Conservation (phyloP, 371 early-diverging fungal species). For the Mucor irregularis region DNA sequence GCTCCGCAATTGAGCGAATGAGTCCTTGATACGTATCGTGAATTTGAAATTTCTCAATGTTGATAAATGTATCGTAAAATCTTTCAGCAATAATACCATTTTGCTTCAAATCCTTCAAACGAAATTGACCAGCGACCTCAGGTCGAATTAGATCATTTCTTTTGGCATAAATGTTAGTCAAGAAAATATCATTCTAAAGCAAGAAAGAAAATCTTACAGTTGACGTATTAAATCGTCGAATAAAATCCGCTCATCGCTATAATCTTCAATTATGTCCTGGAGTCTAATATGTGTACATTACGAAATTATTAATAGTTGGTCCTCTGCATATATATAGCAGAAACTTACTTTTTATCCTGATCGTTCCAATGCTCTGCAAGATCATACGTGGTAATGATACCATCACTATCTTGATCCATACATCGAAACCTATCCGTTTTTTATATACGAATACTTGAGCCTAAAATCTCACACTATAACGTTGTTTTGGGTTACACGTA, state of each 20-base stretch:
- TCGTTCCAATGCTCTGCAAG: slow-evolving; percentile 83
- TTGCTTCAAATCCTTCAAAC: slow-evolving; percentile 39
- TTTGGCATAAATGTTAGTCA: background rate
- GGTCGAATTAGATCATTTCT: slow-evolving; percentile 54
- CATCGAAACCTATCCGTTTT: slow-evolving; percentile 67
- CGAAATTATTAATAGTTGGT: background rate
- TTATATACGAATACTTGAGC: too few species aligned
- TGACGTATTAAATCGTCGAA: slow-evolving; percentile 52
- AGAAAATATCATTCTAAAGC: slow-evolving; percentile 19
- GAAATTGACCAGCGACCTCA: slow-evolving; percentile 36
- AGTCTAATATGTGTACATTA: slow-evolving; percentile 18
- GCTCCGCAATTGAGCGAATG: slow-evolving; percentile 34
- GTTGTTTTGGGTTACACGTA: too few species aligned
- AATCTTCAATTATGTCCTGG: slow-evolving; percentile 1
- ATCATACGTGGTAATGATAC: slow-evolving; percentile 82
- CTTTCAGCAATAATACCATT: slow-evolving; percentile 47
- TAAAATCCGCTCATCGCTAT: slow-evolving; percentile 29
- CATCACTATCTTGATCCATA: slow-evolving; percentile 91
- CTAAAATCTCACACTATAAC: too few species aligned
- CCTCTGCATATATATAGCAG: background rate
- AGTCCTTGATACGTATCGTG: slow-evolving; percentile 46
- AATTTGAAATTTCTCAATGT: slow-evolving; percentile 44
- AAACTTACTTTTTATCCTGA: slow-evolving; percentile 54
- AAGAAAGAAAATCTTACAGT: slow-evolving; percentile 25
- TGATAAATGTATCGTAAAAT: slow-evolving; percentile 51